Conservation (phyloP, 2,329 filamentous ascomycete species). For the Penicillium sp. region DNA sequence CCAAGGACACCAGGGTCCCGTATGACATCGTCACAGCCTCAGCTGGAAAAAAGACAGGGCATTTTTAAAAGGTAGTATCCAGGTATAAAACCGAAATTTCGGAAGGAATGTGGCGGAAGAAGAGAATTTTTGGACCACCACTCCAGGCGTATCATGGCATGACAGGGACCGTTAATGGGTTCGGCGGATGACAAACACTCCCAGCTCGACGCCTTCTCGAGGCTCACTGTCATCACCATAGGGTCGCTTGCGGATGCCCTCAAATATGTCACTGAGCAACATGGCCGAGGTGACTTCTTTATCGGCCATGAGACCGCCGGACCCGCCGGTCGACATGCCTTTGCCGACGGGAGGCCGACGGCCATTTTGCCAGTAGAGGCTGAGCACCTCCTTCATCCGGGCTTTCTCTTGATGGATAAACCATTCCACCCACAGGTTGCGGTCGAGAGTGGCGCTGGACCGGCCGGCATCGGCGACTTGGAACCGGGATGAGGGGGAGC, state of each 20-base stretch:
- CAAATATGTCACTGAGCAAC: slow-evolving; percentile 54
- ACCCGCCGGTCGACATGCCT: slow-evolving; percentile 19
- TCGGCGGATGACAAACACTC: slow-evolving; percentile 47
- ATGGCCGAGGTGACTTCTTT: slow-evolving; percentile 50
- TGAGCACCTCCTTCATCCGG: slow-evolving; percentile 50
- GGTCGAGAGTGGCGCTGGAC: slow-evolving; percentile 47
- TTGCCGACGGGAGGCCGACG: slow-evolving; percentile 31
- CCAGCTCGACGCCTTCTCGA: slow-evolving; percentile 43
- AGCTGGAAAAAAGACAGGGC: slow-evolving; percentile 5
- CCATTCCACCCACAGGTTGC: slow-evolving; percentile 57
- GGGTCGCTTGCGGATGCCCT: slow-evolving; percentile 50
- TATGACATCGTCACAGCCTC: slow-evolving; percentile 13
- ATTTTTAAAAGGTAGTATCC: slow-evolving; percentile 20
- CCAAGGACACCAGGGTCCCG: slow-evolving; percentile 14
- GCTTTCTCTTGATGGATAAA: slow-evolving; percentile 60
- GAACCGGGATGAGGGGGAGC: slow-evolving; percentile 37
- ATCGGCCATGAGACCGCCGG: slow-evolving; percentile 29
- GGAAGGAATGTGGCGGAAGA: slow-evolving; percentile 8
- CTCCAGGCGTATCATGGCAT: not conserved
- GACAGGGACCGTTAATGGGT: slow-evolving; percentile 24
- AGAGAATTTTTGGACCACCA: slow-evolving; percentile 2
- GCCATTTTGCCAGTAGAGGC: slow-evolving; percentile 39
- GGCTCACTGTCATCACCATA: slow-evolving; percentile 44
- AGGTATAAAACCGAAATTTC: not conserved
- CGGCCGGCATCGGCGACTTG: slow-evolving; percentile 48